phyloP scores from a whole-genome alignment of 2,329 filamentous ascomycete species.

The Cercospora zeae-maydis region DNA sequence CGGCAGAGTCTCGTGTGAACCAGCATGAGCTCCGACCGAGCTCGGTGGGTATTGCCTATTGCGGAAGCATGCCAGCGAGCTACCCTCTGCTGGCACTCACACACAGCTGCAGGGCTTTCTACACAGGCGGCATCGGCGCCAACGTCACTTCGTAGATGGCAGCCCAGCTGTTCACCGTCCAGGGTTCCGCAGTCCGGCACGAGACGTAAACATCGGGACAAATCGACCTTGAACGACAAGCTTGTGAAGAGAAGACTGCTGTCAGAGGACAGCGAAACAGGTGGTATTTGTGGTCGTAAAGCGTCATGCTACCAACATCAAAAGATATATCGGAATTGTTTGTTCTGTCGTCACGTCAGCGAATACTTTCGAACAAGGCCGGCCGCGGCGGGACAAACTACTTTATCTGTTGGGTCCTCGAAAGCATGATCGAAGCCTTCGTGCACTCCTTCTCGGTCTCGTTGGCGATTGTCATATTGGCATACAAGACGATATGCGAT shows the following conservation, averaged over 20 bases:
- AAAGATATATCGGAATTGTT: conserved; percentile 23
- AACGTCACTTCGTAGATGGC: not conserved
- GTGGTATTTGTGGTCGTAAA: not conserved
- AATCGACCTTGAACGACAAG: not conserved
- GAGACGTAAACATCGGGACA: no score
- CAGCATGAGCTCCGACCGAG: not conserved
- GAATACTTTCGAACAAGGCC: conserved; percentile 28
- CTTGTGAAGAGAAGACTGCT: not conserved
- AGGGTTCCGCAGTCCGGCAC: not conserved
- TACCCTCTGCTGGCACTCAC: not conserved
- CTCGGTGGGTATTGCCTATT: not conserved
- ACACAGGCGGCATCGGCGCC: not conserved
- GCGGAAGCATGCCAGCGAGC: not conserved
- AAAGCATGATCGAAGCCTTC: conserved; percentile 53
- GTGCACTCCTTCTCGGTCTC: conserved; percentile 42
- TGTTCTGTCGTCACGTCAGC: conserved; percentile 44
- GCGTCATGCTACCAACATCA: not conserved
- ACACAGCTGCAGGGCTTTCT: not conserved
- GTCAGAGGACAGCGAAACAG: not conserved
- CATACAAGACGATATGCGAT: conserved; percentile 47
- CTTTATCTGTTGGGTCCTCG: conserved; percentile 50
- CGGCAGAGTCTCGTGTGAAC: not conserved
- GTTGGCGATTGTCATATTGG: conserved; percentile 43
- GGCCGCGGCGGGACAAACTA: conserved; percentile 8
- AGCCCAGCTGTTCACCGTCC: not conserved